Evolutionary conservation across 768 basidiomycete species (phyloP), one percentile per base, ranked within the genome.

Genomic region (Lentinula guzmanii): DNA sequence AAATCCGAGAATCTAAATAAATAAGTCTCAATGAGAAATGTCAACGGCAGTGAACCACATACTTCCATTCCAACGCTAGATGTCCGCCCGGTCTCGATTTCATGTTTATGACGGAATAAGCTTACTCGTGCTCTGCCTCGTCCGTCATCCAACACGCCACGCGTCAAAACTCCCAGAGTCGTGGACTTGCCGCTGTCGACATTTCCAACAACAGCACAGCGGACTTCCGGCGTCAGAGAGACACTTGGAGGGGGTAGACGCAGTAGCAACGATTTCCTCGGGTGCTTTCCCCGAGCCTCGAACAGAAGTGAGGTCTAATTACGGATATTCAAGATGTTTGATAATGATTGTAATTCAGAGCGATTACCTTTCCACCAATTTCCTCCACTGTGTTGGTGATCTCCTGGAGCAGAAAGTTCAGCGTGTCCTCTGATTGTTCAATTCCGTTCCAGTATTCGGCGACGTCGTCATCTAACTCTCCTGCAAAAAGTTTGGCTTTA

Each of bases 51-150:
- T 35, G 5, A 11, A 24, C 58, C n/a, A 62, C 79, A 61, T 63
- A 94, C 93, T 82, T 99, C 97, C 89, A 97, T 95, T 21, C 97
- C 97, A 46, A 98, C 93, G 63, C 91, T 93, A 24, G 91, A 94
- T 0, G 97, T 99, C 55, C 97, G 79, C 5, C 96, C 96, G 18
- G 90, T 94, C 76, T 98, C 97, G 58, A 98, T 79, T 74, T 99
- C 97, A 69, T 99, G 97, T 71, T 98, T 97, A 71, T 99, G 97
- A 59, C 96, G 81, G 74, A 98, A 98, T 7, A 99, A 76, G 3
- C 88, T 86, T 4, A 98, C 90, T 57, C 96, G 90, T 0, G 90
- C 90, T 54, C 84, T 82, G 0, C 89, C 90, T 71, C 89, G 77
- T 31, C 91, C 91, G 68, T 94, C 92, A 67, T 94, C 92, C 57